Evolutionary conservation across 2,329 filamentous ascomycete species (phyloP).

Genomic region (Aureobasidium mangrovei): DNA sequence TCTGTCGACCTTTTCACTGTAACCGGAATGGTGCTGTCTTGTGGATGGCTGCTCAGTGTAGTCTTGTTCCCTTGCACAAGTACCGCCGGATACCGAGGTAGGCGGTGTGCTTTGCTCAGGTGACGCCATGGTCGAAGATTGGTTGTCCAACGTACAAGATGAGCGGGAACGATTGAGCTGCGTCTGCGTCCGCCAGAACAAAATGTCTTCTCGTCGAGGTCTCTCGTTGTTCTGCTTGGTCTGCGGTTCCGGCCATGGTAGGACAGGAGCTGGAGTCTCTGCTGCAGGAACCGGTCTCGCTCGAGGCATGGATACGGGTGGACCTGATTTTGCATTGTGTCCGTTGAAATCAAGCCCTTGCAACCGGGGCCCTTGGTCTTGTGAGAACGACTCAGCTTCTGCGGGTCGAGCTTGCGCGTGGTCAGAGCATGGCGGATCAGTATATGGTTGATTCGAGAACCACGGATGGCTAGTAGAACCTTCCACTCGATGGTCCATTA

Average conservation of each 20-base stretch:
- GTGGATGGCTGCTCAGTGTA: neutral
- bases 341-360: neutral
- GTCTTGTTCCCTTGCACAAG: neutral
- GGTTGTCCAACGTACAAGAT: neutral
- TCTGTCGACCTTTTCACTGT: neutral
- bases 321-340: neutral
- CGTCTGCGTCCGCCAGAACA: conserved; percentile 3
- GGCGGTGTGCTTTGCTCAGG: neutral
- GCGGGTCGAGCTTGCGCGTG: too few species aligned
- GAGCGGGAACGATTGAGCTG: neutral
- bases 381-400: neutral
- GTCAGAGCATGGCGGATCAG: too few species aligned
- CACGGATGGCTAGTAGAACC: too few species aligned
- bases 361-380: too few species aligned
- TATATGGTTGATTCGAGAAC: too few species aligned
- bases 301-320: neutral
- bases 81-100: neutral
- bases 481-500: too few species aligned
- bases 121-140: neutral
- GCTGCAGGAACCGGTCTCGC: neutral
- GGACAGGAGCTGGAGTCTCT: neutral
- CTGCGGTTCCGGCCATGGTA: neutral
- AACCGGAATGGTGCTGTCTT: neutral
- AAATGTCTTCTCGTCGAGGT: neutral
- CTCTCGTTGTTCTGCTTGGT: neutral